Evolutionary conservation across 495 filamentous ascomycete genomes (phyloP), one percentile per base, ranked within the genome.

Genomic region (Penicillium atrosanguineum): DNA sequence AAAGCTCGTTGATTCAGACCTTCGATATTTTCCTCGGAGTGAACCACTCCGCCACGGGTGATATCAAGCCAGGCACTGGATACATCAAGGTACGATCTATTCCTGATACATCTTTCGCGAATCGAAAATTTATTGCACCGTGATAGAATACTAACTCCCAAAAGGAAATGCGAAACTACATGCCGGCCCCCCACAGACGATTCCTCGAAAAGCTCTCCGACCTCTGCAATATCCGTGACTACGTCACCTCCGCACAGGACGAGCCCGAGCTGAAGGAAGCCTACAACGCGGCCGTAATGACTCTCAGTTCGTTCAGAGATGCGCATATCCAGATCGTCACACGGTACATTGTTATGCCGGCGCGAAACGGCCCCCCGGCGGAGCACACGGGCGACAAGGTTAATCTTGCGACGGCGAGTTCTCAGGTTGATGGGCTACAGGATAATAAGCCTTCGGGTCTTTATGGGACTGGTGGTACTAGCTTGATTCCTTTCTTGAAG

Each of bases 271-370:
- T 96, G 1, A 81, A 79, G 51, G 76, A 88, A 41, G 89, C 95
- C 8, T 98, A 88, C 72, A 93, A 98, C 58, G 85, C 87, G 12
- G 93, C 89, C 50, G 80, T 96, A 1, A 80, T 88, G 48, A 89
- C 91, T 76, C 82, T 98, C 28, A 83, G 86, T 20, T 73, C 78
- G 14, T 88, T 98, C 61, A 84, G 94, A 18, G 90, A 94, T 62
- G 92, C 89, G 63, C 94, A 98, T 60, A 89, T 97, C 57, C 87
- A 87, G 64, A 93, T 98, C 58, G 94, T 97, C 7, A 87, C 90
- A 11, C 86, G 94, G 34, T 98, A 97, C 72, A 94, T 98, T 69
- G 85, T 97, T 55, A 68, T 94, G 56, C 69, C 59, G 43, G 70
- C 69, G 36, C 68, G 53, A 59, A 63, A 34, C 26, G 48, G 38